Evolutionary conservation across 768 basidiomycete species (phyloP).

Genomic region (Russula earlei): DNA sequence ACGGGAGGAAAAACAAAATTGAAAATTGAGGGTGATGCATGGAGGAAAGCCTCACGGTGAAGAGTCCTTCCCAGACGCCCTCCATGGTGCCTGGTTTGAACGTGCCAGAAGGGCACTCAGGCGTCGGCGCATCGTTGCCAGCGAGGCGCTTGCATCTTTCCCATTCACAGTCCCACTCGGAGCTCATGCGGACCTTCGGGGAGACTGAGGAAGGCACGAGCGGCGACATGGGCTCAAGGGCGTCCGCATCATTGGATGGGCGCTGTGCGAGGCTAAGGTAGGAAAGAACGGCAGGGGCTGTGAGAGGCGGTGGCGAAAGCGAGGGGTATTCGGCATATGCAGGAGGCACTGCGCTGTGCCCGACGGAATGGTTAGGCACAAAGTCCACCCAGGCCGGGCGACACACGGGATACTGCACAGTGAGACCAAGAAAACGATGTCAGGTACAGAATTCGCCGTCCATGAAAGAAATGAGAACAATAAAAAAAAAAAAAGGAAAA

Average conservation of each 20-base stretch:
- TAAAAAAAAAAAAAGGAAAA: neutral
- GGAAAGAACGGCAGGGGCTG: slow-evolving; percentile 62
- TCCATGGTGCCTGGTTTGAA: slow-evolving; percentile 62
- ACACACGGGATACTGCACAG: slow-evolving; percentile 50
- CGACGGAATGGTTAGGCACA: slow-evolving; percentile 27
- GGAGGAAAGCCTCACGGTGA: slow-evolving; percentile 44
- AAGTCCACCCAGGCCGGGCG: slow-evolving; percentile 52
- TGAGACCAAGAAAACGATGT: neutral
- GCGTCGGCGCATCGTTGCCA: slow-evolving; percentile 26
- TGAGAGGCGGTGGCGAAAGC: slow-evolving; percentile 50
- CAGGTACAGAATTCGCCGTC: neutral
- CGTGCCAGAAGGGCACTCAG: slow-evolving; percentile 32
- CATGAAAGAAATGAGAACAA: neutral
- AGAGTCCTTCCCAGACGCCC: slow-evolving; percentile 73
- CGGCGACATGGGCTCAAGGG: slow-evolving; percentile 23
- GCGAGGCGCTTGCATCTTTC: slow-evolving; percentile 37
- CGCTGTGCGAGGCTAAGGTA: slow-evolving; percentile 46
- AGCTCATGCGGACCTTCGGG: slow-evolving; percentile 25
- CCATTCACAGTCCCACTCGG: slow-evolving; percentile 70
- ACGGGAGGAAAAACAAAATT: neutral
- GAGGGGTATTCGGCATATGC: slow-evolving; percentile 31
- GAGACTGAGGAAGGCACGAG: slow-evolving; percentile 20
- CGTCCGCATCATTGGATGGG: slow-evolving; percentile 21
- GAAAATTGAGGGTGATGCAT: neutral
- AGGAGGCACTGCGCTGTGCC: slow-evolving; percentile 4